These are phyloP conservation scores for Letharia lupina DNA, from an alignment of 495 filamentous ascomycete genomes.

Conservation along the genomic window DNA sequence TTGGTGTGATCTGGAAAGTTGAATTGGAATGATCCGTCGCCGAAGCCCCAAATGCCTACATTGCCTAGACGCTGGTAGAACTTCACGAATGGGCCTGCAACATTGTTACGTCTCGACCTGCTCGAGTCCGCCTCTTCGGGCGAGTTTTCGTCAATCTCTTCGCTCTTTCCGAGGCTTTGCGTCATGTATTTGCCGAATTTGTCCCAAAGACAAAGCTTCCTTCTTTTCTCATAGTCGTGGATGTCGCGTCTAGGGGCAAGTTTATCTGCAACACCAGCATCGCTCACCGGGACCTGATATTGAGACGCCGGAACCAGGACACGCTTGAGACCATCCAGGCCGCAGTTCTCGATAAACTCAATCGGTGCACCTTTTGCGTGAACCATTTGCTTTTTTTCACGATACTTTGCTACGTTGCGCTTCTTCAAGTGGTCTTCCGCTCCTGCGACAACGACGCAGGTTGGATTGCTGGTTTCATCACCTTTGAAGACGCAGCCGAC, in stretches of 20 bases:
- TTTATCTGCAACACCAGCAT: slow-evolving; percentile 46
- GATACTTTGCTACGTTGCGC: slow-evolving; percentile 27
- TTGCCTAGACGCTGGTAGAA: slow-evolving; percentile 87
- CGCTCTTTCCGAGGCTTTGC: slow-evolving; percentile 44
- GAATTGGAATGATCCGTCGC: slow-evolving; percentile 79
- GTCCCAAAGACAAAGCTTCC: slow-evolving; percentile 71
- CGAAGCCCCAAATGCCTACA: slow-evolving; percentile 82
- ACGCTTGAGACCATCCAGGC: slow-evolving; percentile 54
- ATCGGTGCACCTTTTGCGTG: slow-evolving; percentile 55
- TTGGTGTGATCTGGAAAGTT: slow-evolving; percentile 99
- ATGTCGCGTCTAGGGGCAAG: slow-evolving; percentile 44
- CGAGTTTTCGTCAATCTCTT: slow-evolving; percentile 29
- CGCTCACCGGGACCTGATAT: slow-evolving; percentile 47
- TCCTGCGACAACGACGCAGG: slow-evolving; percentile 60
- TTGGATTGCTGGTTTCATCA: slow-evolving; percentile 50
- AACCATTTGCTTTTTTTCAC: slow-evolving; percentile 56
- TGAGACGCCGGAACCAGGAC: slow-evolving; percentile 51
- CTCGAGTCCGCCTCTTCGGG: slow-evolving; percentile 14
- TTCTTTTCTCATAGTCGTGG: slow-evolving; percentile 62
- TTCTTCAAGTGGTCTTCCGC: slow-evolving; percentile 41
- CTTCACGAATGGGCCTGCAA: slow-evolving; percentile 58
- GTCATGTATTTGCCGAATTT: slow-evolving; percentile 96
- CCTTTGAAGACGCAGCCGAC: slow-evolving; percentile 74
- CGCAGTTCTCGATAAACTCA: slow-evolving; percentile 73
- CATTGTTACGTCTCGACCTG: slow-evolving; percentile 17